Base-by-base conservation (phyloP, 2,329 filamentous ascomycete genomes). In the Hypocreales sp. region DNA sequence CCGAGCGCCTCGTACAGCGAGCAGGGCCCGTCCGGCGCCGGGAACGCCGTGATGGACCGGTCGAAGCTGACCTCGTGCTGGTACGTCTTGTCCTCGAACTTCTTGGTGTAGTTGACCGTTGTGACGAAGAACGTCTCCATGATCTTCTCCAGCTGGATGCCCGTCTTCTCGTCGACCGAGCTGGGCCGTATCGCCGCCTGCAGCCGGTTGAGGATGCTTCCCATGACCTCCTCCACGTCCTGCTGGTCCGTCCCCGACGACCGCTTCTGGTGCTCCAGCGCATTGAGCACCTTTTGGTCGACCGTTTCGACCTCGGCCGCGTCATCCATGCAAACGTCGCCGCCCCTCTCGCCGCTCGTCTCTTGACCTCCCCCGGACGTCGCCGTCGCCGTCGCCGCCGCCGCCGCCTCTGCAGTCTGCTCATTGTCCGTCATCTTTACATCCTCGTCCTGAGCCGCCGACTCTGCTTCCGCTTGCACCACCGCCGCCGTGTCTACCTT, bases 191-290 rank as follows among this genome's bases (percentile, higher is more conserved):
- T 86, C 3, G 87, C 86, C 28, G 81, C 84, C 42, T 90, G 80
- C n/a, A 94, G 61, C 27, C 90, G 79, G 44, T 87, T 84, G 32
- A 94, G 71, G 15, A 93, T 80, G 42, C 87, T 90, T 32, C 83
- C 83, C 57, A 94, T 86, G 24, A 94, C 87, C 51, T 98, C 90
- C 9, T 84, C 84, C 5, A 94, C 87, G 52, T 98, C 90, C 53
- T 98, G 86, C 45, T 98, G 90, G 19, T 82, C 61, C 1, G 64
- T 69, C 3, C 64, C 64, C 8, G 60, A 60, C 18, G 53, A 55
- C 41, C 57, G 36, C 29, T 56, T 56, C 44, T 55, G 58, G 40
- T 53, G 56, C 40, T 58, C 61, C 15, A 58, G 54, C 5, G 52
- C 61, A 30, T 43, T 55, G 24, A 48, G 50, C 8, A 67, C 58